A percentile compares a stretch with the other conserved stretches of the same genome.
Conservation (phyloP, 805 yeast genomes). For the Sugiyamaella marilandica region DNA sequence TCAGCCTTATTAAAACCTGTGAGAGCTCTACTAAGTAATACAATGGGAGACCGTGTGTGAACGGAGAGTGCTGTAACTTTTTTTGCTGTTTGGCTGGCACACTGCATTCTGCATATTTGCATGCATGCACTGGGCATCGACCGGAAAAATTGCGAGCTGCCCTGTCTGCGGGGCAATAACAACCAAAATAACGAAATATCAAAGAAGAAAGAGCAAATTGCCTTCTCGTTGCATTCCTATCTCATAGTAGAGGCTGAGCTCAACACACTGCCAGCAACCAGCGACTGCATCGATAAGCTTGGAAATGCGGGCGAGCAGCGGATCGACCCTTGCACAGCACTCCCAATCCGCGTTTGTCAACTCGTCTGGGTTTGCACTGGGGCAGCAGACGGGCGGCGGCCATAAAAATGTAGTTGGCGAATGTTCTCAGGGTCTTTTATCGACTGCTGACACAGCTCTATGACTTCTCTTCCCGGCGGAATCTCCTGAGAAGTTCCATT, state of each 20-base stretch:
- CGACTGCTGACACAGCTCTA: background rate
- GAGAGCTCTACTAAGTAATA: conserved; percentile 52
- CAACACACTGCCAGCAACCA: conserved; percentile 72
- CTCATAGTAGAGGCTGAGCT: too few species aligned
- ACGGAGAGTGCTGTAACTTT: conserved; percentile 52
- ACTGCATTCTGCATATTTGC: background rate
- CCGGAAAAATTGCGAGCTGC: too few species aligned
- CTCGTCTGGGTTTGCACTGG: conserved; percentile 57
- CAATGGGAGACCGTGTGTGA: conserved; percentile 57
- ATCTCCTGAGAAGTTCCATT: too few species aligned
- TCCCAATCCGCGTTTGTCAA: conserved; percentile 79
- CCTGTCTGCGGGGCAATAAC: too few species aligned
- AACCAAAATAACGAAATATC: background rate
- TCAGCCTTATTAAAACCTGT: conserved; percentile 55
- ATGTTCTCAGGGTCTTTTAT: too few species aligned
- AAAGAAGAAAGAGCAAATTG: too few species aligned
- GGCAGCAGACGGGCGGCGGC: conserved; percentile 11
- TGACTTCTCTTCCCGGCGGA: too few species aligned
- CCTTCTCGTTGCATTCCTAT: too few species aligned
- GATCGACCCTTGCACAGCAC: conserved; percentile 89
- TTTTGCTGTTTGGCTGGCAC: conserved; percentile 19
- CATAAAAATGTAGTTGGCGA: too few species aligned
- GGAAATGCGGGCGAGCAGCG: conserved; percentile 82
- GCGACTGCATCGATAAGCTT: conserved; percentile 90
- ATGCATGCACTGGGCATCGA: background rate